Evolutionary conservation across 1,284 basidiomycete genomes (phyloP).

Genomic region (Volvariella surrecta): DNA sequence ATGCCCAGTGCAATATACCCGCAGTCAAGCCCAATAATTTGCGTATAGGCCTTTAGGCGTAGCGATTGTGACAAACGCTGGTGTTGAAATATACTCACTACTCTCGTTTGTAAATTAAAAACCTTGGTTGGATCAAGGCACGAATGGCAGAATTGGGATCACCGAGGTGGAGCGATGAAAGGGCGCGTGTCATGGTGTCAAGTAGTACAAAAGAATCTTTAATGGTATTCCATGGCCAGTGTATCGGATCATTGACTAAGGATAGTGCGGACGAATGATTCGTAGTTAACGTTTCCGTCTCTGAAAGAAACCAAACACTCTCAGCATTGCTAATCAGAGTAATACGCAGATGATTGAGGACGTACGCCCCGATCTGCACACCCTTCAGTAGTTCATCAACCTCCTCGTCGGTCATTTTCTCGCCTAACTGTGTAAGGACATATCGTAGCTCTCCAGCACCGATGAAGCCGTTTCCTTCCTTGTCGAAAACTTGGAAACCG

Average conservation of each 20-base stretch:
- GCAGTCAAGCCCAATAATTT: too few relatives aligned
- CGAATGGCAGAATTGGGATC: too few relatives aligned
- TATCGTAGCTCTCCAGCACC: conserved; percentile 90
- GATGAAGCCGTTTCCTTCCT: conserved; percentile 96
- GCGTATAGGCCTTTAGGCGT: too few relatives aligned
- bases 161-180: too few relatives aligned
- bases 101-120: too few relatives aligned
- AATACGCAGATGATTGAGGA: conserved; percentile 13
- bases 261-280: conserved; percentile 90
- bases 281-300: conserved; percentile 97
- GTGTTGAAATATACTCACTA: too few relatives aligned
- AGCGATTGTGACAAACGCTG: too few relatives aligned
- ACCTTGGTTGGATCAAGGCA: too few relatives aligned
- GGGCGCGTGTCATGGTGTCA: too few relatives aligned
- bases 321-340: not conserved
- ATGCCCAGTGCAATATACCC: too few relatives aligned
- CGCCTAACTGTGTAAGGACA: conserved; percentile 91
- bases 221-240: too few relatives aligned
- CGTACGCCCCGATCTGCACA: conserved; percentile 79
- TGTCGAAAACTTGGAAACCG: conserved; percentile 99
- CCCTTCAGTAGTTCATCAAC: conserved; percentile 98
- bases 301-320: conserved; percentile 36
- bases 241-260: conserved; percentile 55
- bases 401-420: conserved; percentile 97
- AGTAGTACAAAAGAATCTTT: too few relatives aligned